Evolutionary conservation across 805 yeast genomes (phyloP).

Genomic region (Starmerella scarabaei): DNA sequence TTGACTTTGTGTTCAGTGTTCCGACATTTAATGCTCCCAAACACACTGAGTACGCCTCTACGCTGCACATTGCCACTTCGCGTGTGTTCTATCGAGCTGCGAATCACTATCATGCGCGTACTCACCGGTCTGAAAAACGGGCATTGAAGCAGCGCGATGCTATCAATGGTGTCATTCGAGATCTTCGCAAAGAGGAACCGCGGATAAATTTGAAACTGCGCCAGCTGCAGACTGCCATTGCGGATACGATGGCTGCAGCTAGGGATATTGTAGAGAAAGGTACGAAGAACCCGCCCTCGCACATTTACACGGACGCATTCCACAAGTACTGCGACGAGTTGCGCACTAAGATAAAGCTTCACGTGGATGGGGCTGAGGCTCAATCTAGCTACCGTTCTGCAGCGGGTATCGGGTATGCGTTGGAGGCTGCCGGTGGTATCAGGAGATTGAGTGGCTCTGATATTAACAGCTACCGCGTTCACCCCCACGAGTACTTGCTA

Average conservation of each 20-base stretch:
- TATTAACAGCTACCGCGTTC: neutral
- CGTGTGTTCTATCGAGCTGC: neutral
- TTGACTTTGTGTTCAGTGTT: neutral
- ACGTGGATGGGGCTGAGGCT: no score
- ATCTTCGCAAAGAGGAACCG: neutral
- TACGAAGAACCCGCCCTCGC: neutral
- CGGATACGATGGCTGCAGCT: neutral
- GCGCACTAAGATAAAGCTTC: no score
- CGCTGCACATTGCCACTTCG: neutral
- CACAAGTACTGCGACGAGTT: no score
- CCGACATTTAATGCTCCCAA: neutral
- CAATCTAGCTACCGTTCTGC: no score
- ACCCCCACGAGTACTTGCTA: no score
- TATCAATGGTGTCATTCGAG: neutral
- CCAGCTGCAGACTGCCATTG: neutral
- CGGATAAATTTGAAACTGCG: neutral
- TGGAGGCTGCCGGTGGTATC: no score
- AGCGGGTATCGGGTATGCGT: no score
- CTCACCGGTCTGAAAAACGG: slow-evolving; percentile 1
- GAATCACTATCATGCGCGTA: slow-evolving; percentile 3
- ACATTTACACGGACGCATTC: no score
- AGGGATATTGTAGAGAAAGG: neutral
- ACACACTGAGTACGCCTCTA: neutral
- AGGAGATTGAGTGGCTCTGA: neutral
- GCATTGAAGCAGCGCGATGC: neutral